Conservation (phyloP, 1,139 yeast genomes). For the Cylindricascospora bacillispora region DNA sequence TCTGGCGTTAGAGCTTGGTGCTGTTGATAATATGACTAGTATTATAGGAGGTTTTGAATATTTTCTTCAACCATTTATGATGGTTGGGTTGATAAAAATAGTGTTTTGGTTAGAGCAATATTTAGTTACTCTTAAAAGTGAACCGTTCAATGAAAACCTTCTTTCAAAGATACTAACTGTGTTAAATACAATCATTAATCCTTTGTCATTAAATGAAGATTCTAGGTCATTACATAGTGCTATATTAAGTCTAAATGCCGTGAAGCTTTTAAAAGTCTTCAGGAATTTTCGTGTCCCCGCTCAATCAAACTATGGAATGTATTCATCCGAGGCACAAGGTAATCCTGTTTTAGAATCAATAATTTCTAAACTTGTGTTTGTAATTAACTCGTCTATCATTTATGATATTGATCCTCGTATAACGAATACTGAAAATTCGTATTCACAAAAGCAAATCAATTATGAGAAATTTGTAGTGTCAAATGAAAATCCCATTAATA, state of each 20-base stretch:
- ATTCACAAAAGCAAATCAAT: slow-evolving; percentile 19
- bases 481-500: slow-evolving; percentile 22
- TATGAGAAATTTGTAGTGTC: slow-evolving; percentile 17
- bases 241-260: slow-evolving; percentile 19
- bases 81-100: slow-evolving; percentile 21
- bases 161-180: slow-evolving; percentile 16
- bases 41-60: slow-evolving; percentile 48
- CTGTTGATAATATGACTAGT: slow-evolving; percentile 30
- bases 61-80: slow-evolving; percentile 44
- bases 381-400: slow-evolving; percentile 15
- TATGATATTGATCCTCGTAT: slow-evolving; percentile 22
- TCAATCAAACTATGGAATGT: slow-evolving; percentile 22
- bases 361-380: slow-evolving; percentile 15
- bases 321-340: slow-evolving; percentile 21
- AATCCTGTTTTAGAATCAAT: slow-evolving; percentile 18
- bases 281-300: slow-evolving; percentile 15
- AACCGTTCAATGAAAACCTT: slow-evolving; percentile 9
- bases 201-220: slow-evolving; percentile 21
- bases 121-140: slow-evolving; percentile 14
- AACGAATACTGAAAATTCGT: slow-evolving; percentile 13
- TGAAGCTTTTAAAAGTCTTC: slow-evolving; percentile 15
- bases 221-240: slow-evolving; percentile 21
- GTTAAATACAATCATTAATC: slow-evolving; percentile 17
- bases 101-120: slow-evolving; percentile 23
- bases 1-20: slow-evolving; percentile 43